phyloP scores from a whole-genome alignment of 1,284 basidiomycete species.

The Sporisorium graminicola region DNA sequence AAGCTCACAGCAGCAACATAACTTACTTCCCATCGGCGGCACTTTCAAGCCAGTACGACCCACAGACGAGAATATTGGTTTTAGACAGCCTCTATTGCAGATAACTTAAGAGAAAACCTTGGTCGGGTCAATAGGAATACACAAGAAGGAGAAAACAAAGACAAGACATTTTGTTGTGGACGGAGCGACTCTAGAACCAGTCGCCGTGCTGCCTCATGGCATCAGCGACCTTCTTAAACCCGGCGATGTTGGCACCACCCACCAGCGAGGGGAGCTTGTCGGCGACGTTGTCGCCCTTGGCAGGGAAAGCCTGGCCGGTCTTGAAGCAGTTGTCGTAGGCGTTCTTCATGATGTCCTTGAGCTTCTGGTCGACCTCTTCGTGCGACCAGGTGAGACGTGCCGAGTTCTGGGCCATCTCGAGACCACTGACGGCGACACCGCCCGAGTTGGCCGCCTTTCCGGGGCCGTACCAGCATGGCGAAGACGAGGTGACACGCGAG shows the following conservation, averaged over 20 bases:
- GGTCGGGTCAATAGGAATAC: neutral
- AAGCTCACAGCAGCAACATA: too few species aligned
- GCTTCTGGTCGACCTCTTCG: slow-evolving; percentile 79
- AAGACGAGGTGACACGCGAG: slow-evolving; percentile 72
- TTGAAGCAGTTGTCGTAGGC: slow-evolving; percentile 77
- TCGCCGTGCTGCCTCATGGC: slow-evolving; percentile 62
- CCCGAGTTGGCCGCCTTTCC: slow-evolving; percentile 65
- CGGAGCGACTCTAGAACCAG: slow-evolving; percentile 41
- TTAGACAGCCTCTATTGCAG: neutral
- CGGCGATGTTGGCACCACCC: slow-evolving; percentile 81
- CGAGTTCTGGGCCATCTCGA: slow-evolving; percentile 81
- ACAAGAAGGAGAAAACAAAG: neutral
- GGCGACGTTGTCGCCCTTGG: slow-evolving; percentile 71
- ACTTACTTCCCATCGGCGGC: too few species aligned
- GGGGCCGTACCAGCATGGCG: slow-evolving; percentile 56
- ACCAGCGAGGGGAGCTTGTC: slow-evolving; percentile 75
- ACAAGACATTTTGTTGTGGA: neutral
- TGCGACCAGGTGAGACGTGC: slow-evolving; percentile 78
- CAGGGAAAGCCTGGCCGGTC: slow-evolving; percentile 77
- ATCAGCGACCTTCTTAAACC: slow-evolving; percentile 73
- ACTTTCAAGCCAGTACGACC: too few species aligned
- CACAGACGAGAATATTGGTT: too few species aligned
- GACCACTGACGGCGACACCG: slow-evolving; percentile 75
- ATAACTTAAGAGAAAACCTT: neutral
- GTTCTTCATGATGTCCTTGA: slow-evolving; percentile 82